Evolutionary conservation across 768 basidiomycete species (phyloP).

Genomic region (Tulasnella sp.): DNA sequence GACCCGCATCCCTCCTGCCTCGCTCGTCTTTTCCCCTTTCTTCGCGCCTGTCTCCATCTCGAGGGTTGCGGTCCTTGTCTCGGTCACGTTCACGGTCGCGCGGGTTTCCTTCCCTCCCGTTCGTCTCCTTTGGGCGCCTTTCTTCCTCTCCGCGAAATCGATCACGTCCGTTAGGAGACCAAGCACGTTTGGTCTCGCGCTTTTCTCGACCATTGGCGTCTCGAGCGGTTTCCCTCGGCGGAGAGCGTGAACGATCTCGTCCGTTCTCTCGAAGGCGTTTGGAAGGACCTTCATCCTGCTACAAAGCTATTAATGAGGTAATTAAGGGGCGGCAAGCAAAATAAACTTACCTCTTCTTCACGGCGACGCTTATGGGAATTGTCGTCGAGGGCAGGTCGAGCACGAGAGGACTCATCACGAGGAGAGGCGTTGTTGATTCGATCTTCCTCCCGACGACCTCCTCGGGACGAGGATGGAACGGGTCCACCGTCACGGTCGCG

Average conservation of each 20-base stretch:
- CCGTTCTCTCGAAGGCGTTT: constrained; percentile 6
- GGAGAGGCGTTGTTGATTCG: not conserved
- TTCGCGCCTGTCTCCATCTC: not conserved
- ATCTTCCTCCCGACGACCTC: constrained; percentile 6
- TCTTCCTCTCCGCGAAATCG: constrained; percentile 6
- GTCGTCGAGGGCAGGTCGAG: not conserved
- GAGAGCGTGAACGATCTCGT: not conserved
- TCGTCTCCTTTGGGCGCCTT: not conserved
- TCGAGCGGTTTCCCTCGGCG: not conserved
- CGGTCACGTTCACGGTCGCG: constrained; percentile 6
- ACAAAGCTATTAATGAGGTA: not conserved
- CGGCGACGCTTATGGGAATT: constrained; percentile 15
- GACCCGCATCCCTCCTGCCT: not conserved
- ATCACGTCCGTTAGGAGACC: constrained; percentile 8
- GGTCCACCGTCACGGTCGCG: not conserved
- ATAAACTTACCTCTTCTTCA: constrained; percentile 10
- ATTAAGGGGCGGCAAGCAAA: not conserved
- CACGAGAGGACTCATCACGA: not conserved
- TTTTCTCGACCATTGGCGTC: not conserved
- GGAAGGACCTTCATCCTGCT: constrained; percentile 7
- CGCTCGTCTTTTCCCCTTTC: not conserved
- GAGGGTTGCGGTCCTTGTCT: not conserved
- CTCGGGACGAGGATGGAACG: not conserved
- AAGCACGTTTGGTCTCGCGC: not conserved
- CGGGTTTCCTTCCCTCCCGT: not conserved